These are phyloP conservation scores for Chytriomyces confervae DNA, from an alignment of 192 early-diverging fungal species.

Conservation along the genomic window DNA sequence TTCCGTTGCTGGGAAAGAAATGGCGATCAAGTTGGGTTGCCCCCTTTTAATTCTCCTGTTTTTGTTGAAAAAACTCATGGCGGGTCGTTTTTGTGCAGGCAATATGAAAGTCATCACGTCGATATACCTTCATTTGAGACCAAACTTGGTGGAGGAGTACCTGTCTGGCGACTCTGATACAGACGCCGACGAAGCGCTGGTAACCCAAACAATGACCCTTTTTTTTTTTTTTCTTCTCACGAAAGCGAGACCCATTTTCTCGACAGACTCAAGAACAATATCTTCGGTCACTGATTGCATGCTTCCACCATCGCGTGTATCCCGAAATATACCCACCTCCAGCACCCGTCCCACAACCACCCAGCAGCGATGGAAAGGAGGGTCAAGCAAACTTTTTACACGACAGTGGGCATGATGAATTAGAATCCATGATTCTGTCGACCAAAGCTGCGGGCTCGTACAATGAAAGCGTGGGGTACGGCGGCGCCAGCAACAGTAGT, in stretches of 20 bases:
- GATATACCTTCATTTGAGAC: constrained; percentile 70
- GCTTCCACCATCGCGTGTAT: constrained; percentile 64
- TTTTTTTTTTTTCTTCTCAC: neutral
- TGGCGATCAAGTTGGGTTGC: constrained; percentile 70
- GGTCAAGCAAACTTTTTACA: constrained; percentile 15
- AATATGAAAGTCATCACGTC: constrained; percentile 84
- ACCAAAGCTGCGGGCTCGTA: too few species aligned
- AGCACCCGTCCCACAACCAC: constrained; percentile 12
- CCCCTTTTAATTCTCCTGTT: neutral
- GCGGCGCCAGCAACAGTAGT: too few species aligned
- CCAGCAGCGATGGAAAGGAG: constrained; percentile 33
- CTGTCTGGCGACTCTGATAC: constrained; percentile 71
- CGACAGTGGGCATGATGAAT: too few species aligned
- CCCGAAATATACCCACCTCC: constrained; percentile 31
- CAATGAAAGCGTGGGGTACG: too few species aligned
- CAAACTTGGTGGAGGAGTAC: constrained; percentile 73
- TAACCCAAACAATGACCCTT: constrained; percentile 24
- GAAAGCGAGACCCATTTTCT: neutral
- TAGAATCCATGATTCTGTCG: too few species aligned
- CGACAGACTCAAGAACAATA: constrained; percentile 69
- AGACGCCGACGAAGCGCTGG: constrained; percentile 75
- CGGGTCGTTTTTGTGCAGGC: constrained; percentile 31
- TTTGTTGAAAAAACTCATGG: neutral
- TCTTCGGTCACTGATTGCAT: constrained; percentile 63
- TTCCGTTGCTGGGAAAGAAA: constrained; percentile 78